Base-by-base conservation (phyloP, 2,329 filamentous ascomycete genomes). In the Trichoderma sp. region DNA sequence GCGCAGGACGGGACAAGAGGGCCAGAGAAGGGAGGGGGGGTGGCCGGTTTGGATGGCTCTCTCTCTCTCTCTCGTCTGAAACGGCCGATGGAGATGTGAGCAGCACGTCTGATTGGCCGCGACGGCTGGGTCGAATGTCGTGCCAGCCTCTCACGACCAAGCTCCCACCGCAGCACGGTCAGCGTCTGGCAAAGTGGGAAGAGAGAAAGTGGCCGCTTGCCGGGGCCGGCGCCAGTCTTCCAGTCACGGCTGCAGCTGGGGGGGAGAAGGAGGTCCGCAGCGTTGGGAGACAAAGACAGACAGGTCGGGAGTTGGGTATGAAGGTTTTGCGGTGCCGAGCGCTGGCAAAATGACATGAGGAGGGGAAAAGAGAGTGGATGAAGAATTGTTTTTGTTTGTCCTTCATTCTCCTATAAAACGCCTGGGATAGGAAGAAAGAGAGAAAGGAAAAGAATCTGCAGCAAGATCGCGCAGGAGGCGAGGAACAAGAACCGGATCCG, bases 71-170 rank as follows among this genome's bases (percentile, higher is more conserved):
- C 56, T 43, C 16, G 51, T 68, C 59, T 59, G 55, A 68, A 68
- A 68, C 67, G 59, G 67, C 67, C 52, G 55, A 66, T 59, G 63
- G 61, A 69, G 28, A 61, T 66, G 68, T 55, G 52, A 66, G 68
- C 68, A 49, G 64, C 63, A 58, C 21, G 56, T 21, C 49, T 70
- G 64, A 68, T 70, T 70, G 68, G 68, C 51, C 58, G 39, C 65
- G 51, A 14, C 37, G 28, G 26, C 58, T 60, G 54, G 58, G 39
- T 68, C 52, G 18, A 49, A 58, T 64, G 64, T 58, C 39, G 68
- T 68, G 68, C 68, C 69, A 72, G 68, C 69, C 71, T 72, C 71
- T 71, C 61, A 68, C 60, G 69, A 68, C 67, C 64, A n/a, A 43
- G 46, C 61, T 65, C 28, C 56, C 68, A 60, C 64, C 51, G 32